phyloP scores from a whole-genome alignment of 768 basidiomycete genomes.

The Podaxis rugospora region DNA sequence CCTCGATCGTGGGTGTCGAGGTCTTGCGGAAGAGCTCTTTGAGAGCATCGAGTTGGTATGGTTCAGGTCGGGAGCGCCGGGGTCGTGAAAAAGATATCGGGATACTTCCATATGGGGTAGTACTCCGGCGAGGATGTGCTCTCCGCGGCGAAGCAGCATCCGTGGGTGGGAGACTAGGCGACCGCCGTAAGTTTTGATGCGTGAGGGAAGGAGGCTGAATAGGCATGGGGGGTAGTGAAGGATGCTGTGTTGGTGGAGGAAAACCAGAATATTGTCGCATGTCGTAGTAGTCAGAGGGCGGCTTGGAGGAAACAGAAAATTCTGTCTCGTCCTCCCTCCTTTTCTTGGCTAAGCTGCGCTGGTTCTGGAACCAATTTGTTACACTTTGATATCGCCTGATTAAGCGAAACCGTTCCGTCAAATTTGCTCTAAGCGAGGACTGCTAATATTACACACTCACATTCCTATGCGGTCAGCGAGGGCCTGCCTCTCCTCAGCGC shows the following conservation, averaged over 20 bases:
- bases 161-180: conserved; percentile 34
- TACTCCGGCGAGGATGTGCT: conserved; percentile 33
- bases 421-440: conserved; percentile 20
- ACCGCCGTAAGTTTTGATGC: conserved; percentile 25
- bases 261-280: conserved; percentile 41
- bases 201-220: conserved; percentile 23
- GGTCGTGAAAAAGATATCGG: conserved; percentile 44
- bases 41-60: conserved; percentile 70
- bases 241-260: conserved; percentile 40
- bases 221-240: conserved; percentile 26
- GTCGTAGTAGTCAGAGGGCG: conserved; percentile 28
- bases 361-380: conserved; percentile 87
- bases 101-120: conserved; percentile 41
- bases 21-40: conserved; percentile 68
- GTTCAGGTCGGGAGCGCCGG: conserved; percentile 74
- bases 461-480: conserved; percentile 71
- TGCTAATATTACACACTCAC: conserved; percentile 40
- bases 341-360: conserved; percentile 74
- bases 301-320: conserved; percentile 23
- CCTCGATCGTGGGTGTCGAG: conserved; percentile 73
- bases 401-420: conserved; percentile 27
- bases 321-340: conserved; percentile 54
- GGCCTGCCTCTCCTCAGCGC: conserved; percentile 59
- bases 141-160: conserved; percentile 35
- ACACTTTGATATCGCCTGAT: conserved; percentile 74